Conservation (phyloP, 2,329 filamentous ascomycete genomes). For the Fusarium abutilonis region DNA sequence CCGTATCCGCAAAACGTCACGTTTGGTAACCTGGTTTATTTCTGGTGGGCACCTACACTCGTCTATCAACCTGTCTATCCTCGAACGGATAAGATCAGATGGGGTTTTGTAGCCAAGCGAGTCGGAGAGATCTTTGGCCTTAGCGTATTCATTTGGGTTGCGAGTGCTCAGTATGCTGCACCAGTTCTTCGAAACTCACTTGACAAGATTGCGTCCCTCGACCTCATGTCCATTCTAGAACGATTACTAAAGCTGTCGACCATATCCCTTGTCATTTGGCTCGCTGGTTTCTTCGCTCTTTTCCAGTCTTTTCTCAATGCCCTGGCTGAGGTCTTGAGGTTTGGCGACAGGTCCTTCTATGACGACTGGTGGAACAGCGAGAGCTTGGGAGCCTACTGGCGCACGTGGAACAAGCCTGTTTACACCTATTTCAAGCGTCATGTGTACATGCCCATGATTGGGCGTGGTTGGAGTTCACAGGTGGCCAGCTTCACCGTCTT, state of each 20-base stretch:
- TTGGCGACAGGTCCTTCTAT: conserved; percentile 95
- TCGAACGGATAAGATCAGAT: conserved; percentile 81
- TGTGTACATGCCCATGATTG: conserved; percentile 87
- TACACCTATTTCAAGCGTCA: conserved; percentile 97
- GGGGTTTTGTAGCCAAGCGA: conserved; percentile 87
- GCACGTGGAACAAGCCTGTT: conserved; percentile 97
- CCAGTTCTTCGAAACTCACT: conserved; percentile 91
- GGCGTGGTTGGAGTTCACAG: conserved; percentile 78
- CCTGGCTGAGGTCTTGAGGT: conserved; percentile 86
- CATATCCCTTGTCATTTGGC: conserved; percentile 95
- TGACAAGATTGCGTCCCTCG: conserved; percentile 82
- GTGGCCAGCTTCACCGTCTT: conserved; percentile 85
- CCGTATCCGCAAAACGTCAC: conserved; percentile 94
- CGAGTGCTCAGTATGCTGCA: conserved; percentile 91
- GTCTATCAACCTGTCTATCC: conserved; percentile 98
- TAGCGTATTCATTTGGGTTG: conserved; percentile 92
- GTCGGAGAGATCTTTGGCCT: conserved; percentile 80
- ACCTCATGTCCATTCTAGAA: conserved; percentile 84
- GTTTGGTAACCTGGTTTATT: conserved; percentile 86
- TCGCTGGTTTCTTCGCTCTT: conserved; percentile 94
- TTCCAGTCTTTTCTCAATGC: conserved; percentile 95
- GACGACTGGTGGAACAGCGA: conserved; percentile 98
- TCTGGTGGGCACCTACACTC: conserved; percentile 97
- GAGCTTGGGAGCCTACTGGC: conserved; percentile 89
- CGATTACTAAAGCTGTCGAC: conserved; percentile 94